These are phyloP conservation scores for Cupressus sempervirens DNA, from an alignment of 75 land plant genomes.

Conservation along the genomic window DNA sequence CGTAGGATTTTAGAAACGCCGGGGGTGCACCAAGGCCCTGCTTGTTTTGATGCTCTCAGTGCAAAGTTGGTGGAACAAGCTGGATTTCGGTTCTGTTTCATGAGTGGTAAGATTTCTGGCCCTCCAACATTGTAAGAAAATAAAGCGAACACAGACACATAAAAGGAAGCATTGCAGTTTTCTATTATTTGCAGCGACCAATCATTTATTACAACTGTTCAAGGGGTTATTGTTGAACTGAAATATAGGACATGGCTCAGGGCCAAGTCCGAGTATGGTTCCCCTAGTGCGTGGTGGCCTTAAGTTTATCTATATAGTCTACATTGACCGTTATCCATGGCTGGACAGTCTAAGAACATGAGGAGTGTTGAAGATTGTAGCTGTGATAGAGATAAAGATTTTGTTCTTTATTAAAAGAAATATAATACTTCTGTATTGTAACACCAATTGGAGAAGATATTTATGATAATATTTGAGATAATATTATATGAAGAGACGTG, in stretches of 20 bases:
- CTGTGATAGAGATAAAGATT: too few relatives aligned
- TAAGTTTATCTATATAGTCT: neutral
- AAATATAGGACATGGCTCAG: neutral
- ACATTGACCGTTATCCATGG: neutral
- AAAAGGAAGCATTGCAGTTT: neutral
- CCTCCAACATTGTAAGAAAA: neutral
- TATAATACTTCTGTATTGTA: too few relatives aligned
- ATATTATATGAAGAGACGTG: too few relatives aligned
- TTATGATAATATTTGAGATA: too few relatives aligned
- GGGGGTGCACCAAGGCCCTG: constrained; percentile 86
- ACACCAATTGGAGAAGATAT: too few relatives aligned
- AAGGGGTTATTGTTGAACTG: neutral
- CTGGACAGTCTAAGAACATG: neutral
- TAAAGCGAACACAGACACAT: neutral
- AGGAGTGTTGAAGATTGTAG: too few relatives aligned
- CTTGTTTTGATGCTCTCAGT: constrained; percentile 94
- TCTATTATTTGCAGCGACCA: neutral
- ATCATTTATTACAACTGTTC: neutral
- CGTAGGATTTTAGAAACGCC: constrained; percentile 66
- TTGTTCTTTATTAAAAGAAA: too few relatives aligned
- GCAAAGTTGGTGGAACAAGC: constrained; percentile 91
- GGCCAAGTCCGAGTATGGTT: neutral
- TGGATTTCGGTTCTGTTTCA: constrained; percentile 80
- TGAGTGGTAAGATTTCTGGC: constrained; percentile 60
- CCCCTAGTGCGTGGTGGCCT: neutral